These are phyloP conservation scores for Aureoboletus auriporus DNA, from an alignment of 768 basidiomycete genomes.

Conservation along the genomic window DNA sequence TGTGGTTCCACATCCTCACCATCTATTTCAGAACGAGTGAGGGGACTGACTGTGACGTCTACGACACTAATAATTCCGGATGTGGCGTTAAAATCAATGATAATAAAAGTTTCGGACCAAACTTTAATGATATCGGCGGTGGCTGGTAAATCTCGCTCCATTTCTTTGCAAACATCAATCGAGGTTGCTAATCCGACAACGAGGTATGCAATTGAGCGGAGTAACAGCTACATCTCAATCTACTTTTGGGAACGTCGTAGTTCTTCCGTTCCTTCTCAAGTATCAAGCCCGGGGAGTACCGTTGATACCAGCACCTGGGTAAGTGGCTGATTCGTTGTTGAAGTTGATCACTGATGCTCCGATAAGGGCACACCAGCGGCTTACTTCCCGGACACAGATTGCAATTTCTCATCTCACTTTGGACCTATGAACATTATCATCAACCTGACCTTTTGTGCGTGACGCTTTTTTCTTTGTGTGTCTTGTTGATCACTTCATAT, in stretches of 20 bases:
- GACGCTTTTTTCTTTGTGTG: background rate
- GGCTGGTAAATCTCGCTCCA: constrained; percentile 25
- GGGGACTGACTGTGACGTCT: constrained; percentile 24
- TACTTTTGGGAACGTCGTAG: constrained; percentile 41
- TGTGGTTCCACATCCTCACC: background rate
- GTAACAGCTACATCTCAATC: constrained; percentile 28
- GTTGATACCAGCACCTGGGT: constrained; percentile 27
- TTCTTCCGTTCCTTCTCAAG: constrained; percentile 32
- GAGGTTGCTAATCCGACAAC: background rate
- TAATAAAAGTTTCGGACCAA: constrained; percentile 31
- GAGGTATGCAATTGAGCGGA: constrained; percentile 7
- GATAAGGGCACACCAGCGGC: constrained; percentile 14
- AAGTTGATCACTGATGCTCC: background rate
- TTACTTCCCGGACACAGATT: constrained; percentile 10
- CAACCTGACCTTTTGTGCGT: constrained; percentile 20
- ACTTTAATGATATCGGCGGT: constrained; percentile 36
- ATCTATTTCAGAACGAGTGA: constrained; percentile 9
- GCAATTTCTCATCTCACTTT: constrained; percentile 14
- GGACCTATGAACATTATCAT: constrained; percentile 20
- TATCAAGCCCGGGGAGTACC: constrained; percentile 19
- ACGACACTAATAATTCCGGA: constrained; percentile 23
- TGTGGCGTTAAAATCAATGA: constrained; percentile 29
- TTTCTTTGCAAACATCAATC: background rate
- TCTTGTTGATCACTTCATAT: background rate
- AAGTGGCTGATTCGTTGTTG: background rate